phyloP scores from a whole-genome alignment of 192 early-diverging fungal genomes.

The Rhizoclosmatium globosum region DNA sequence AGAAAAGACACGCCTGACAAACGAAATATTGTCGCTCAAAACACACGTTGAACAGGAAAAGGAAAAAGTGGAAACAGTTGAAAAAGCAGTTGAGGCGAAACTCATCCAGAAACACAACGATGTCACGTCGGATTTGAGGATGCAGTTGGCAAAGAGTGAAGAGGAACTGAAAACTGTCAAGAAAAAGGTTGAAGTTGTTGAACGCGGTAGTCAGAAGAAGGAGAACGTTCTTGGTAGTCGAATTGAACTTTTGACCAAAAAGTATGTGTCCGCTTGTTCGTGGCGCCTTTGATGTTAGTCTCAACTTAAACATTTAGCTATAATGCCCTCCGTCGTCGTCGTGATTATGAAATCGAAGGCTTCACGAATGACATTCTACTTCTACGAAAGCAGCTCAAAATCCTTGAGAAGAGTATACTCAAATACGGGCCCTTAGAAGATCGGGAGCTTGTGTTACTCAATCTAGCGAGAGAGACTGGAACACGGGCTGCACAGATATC shows the following conservation, averaged over 20 bases:
- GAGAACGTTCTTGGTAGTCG: conserved; percentile 34
- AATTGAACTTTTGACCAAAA: conserved; percentile 43
- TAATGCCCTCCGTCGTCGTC: conserved; percentile 55
- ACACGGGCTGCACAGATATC: conserved; percentile 52
- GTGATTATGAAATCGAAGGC: conserved; percentile 72
- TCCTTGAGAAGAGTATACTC: conserved; percentile 62
- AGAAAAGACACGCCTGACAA: conserved; percentile 51
- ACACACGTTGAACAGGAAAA: conserved; percentile 42
- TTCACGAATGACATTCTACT: conserved; percentile 70
- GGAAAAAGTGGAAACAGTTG: conserved; percentile 42
- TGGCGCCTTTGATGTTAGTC: conserved; percentile 7
- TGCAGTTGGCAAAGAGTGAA: conserved; percentile 45
- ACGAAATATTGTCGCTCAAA: conserved; percentile 41
- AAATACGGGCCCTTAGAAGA: conserved; percentile 68
- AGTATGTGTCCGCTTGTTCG: conserved; percentile 25
- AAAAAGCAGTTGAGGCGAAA: conserved; percentile 55
- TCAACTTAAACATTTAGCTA: conserved; percentile 49
- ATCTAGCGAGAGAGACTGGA: conserved; percentile 54
- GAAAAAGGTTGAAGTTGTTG: conserved; percentile 38
- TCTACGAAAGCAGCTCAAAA: conserved; percentile 60
- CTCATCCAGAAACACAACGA: conserved; percentile 49
- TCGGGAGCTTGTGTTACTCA: conserved; percentile 59
- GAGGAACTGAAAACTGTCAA: conserved; percentile 44
- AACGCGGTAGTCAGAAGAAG: conserved; percentile 39
- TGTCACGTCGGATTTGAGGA: conserved; percentile 46